Evolutionary conservation across 2,329 filamentous ascomycete genomes (phyloP).

Genomic region (Calonectria hongkongensis): DNA sequence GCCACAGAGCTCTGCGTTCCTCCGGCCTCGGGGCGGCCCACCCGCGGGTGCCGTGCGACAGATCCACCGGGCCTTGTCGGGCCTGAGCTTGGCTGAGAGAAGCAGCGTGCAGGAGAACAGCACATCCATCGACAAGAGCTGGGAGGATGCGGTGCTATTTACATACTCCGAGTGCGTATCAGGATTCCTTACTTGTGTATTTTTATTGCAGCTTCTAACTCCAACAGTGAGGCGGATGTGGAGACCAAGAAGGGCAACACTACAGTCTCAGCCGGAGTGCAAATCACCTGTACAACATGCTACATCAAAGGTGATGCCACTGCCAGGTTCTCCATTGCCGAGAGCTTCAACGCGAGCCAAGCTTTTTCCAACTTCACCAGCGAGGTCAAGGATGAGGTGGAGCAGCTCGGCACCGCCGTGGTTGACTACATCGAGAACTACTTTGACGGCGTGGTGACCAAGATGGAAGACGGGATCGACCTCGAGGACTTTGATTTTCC

Average conservation of each 20-base stretch:
- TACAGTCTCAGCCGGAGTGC: conserved; percentile 30
- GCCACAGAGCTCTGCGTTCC: conserved; percentile 7
- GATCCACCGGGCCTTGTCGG: conserved; percentile 7
- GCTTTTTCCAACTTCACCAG: conserved; percentile 32
- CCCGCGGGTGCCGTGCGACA: not conserved
- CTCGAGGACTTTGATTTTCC: conserved; percentile 39
- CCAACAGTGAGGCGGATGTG: conserved; percentile 24
- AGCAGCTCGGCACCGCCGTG: conserved; percentile 56
- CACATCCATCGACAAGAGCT: conserved; percentile 37
- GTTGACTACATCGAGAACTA: conserved; percentile 38
- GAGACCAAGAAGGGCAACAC: conserved; percentile 27
- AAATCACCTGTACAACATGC: conserved; percentile 47
- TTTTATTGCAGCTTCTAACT: not conserved
- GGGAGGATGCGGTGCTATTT: conserved; percentile 34
- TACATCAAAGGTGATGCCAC: conserved; percentile 41
- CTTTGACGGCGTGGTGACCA: conserved; percentile 22
- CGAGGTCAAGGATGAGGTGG: conserved; percentile 22
- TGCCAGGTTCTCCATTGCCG: conserved; percentile 31
- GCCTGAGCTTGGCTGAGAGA: conserved; percentile 13
- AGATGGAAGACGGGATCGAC: conserved; percentile 37
- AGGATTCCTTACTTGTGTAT: not conserved
- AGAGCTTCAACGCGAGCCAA: conserved; percentile 28
- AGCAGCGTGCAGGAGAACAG: conserved; percentile 24
- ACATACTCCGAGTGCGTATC: conserved; percentile 26
- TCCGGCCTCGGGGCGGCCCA: conserved; percentile 10